Percentiles rank a stretch among this genome's conserved stretches.
These are phyloP conservation scores for Agrocybe chaxingu DNA, from an alignment of 768 basidiomycete genomes.

Conservation along the genomic window DNA sequence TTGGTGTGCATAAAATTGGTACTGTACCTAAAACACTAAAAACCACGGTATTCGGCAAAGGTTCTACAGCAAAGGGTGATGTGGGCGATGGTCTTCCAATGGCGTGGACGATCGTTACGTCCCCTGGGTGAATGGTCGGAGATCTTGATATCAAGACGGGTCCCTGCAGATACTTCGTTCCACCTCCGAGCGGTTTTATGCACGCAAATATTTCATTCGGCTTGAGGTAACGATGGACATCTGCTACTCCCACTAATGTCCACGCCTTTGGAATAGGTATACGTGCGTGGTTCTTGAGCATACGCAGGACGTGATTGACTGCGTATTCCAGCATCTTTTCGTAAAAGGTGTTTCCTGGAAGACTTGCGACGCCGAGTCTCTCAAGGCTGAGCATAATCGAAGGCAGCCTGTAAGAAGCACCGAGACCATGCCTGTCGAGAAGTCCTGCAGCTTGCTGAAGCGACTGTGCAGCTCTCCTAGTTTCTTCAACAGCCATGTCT, in stretches of 20 bases:
- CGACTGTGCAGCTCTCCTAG: slow-evolving; percentile 37
- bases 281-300: slow-evolving; percentile 61
- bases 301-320: slow-evolving; percentile 60
- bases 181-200: slow-evolving; percentile 38
- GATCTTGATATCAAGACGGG: slow-evolving; percentile 57
- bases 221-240: slow-evolving; percentile 51
- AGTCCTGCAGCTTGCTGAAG: slow-evolving; percentile 43
- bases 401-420: slow-evolving; percentile 50
- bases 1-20: background rate
- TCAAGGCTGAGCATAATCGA: slow-evolving; percentile 48
- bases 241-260: slow-evolving; percentile 73
- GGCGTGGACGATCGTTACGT: slow-evolving; percentile 56
- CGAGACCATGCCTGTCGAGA: slow-evolving; percentile 57
- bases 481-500: slow-evolving; percentile 46
- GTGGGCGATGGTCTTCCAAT: slow-evolving; percentile 56
- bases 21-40: slow-evolving; percentile 54
- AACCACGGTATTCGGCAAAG: slow-evolving; percentile 59
- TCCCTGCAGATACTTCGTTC: slow-evolving; percentile 47
- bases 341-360: slow-evolving; percentile 44
- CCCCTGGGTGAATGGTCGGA: slow-evolving; percentile 68
- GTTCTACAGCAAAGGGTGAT: slow-evolving; percentile 50
- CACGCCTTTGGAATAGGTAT: slow-evolving; percentile 63
- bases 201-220: slow-evolving; percentile 63
- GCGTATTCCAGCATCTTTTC: slow-evolving; percentile 49
- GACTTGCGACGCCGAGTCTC: slow-evolving; percentile 40